A percentile compares a stretch with the other conserved stretches of the same genome.
phyloP scores from a whole-genome alignment of 1,284 basidiomycete genomes.

The Sporisorium graminicola region DNA sequence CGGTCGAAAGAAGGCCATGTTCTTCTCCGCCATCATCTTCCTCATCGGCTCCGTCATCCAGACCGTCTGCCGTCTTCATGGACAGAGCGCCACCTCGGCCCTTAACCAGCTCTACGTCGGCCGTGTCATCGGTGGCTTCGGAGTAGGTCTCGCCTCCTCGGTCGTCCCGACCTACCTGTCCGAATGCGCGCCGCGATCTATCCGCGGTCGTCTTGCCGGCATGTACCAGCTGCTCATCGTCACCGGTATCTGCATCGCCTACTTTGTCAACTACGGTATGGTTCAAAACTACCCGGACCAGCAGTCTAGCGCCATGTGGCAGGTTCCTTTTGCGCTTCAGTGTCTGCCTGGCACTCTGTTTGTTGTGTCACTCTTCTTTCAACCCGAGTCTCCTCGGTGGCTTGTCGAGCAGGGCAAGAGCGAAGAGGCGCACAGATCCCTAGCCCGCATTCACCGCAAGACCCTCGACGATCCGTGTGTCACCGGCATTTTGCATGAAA shows the following conservation, averaged over 20 bases:
- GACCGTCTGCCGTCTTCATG: constrained; percentile 47
- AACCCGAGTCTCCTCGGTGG: constrained; percentile 67
- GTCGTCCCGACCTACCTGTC: constrained; percentile 67
- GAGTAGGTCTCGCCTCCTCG: constrained; percentile 46
- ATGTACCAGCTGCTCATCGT: constrained; percentile 71
- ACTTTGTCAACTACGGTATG: constrained; percentile 52
- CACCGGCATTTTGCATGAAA: constrained; percentile 38
- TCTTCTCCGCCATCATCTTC: constrained; percentile 61
- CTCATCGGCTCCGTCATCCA: constrained; percentile 64
- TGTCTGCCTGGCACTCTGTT: constrained; percentile 63
- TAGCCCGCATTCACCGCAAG: constrained; percentile 32
- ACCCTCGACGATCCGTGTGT: constrained; percentile 27
- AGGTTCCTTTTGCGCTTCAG: constrained; percentile 63
- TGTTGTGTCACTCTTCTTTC: constrained; percentile 53
- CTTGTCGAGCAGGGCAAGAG: constrained; percentile 53
- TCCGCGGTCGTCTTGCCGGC: constrained; percentile 69
- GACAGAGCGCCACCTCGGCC: constrained; percentile 44
- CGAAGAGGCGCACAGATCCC: constrained; percentile 27
- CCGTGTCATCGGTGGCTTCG: constrained; percentile 50
- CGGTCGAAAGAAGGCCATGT: constrained; percentile 58
- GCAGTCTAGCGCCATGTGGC: constrained; percentile 56
- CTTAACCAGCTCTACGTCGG: constrained; percentile 64
- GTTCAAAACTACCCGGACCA: constrained; percentile 36
- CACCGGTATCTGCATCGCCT: constrained; percentile 58
- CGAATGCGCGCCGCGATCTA: constrained; percentile 64